These are phyloP conservation scores for Rhododendron griersonianum DNA, from an alignment of 148 eudicot genomes.

Conservation along the genomic window DNA sequence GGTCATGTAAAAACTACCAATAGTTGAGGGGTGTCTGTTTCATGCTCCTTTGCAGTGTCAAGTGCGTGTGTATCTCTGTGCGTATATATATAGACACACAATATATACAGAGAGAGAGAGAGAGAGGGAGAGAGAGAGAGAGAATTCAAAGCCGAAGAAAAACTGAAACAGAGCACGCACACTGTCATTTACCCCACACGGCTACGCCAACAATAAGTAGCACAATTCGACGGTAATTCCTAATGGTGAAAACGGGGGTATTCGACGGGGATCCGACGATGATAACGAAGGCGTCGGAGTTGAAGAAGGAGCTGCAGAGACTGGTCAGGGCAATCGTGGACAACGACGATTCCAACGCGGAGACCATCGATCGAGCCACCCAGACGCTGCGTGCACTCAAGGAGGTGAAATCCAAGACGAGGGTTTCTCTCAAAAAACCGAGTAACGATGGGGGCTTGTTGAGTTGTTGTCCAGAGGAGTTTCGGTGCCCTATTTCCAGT, in stretches of 20 bases:
- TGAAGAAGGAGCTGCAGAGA: conserved; percentile 65
- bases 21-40: background rate
- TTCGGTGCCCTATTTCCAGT: conserved; percentile 80
- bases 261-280: conserved; percentile 44
- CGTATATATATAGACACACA: background rate
- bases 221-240: background rate
- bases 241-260: conserved; percentile 69
- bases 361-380: conserved; percentile 61
- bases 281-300: conserved; percentile 41
- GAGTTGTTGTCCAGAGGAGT: conserved; percentile 49
- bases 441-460: background rate
- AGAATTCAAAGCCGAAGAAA: background rate
- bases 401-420: conserved; percentile 42
- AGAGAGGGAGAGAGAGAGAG: background rate
- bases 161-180: conserved; percentile 1
- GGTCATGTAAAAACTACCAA: background rate
- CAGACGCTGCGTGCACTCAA: conserved; percentile 43
- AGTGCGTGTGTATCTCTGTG: background rate
- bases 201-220: background rate
- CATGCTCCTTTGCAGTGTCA: background rate
- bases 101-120: background rate
- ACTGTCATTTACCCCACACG: background rate
- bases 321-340: conserved; percentile 51
- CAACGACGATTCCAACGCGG: conserved; percentile 26
- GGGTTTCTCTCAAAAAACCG: conserved; percentile 20